A percentile compares a stretch with the other conserved stretches of the same genome.
Conservation (phyloP, 1,284 basidiomycete genomes). For the Ustilago loliicola region DNA sequence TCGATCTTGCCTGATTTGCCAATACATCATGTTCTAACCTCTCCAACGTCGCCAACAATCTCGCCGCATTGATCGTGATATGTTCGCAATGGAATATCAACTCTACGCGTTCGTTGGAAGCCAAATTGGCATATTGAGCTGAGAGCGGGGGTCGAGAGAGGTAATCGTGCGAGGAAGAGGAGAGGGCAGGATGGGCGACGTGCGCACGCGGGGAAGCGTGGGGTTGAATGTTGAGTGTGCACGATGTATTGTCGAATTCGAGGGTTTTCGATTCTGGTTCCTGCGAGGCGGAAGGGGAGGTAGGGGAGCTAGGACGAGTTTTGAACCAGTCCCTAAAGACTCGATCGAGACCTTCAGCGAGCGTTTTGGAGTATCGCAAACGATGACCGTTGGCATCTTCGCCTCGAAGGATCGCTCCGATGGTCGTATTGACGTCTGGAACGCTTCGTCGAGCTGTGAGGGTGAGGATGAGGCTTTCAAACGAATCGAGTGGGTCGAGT, state of each 20-base stretch:
- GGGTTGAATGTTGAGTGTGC: slow-evolving; percentile 53
- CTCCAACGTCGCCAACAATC: slow-evolving; percentile 47
- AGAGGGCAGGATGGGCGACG: slow-evolving; percentile 46
- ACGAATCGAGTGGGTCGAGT: slow-evolving; percentile 61
- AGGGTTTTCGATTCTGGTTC: slow-evolving; percentile 26
- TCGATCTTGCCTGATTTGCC: slow-evolving; percentile 25
- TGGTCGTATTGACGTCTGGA: slow-evolving; percentile 20
- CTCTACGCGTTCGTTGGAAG: slow-evolving; percentile 39
- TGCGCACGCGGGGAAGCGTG: slow-evolving; percentile 34
- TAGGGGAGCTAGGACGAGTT: neutral
- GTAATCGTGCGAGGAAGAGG: slow-evolving; percentile 49
- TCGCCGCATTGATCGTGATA: slow-evolving; percentile 47
- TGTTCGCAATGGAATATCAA: slow-evolving; percentile 54
- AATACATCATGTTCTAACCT: slow-evolving; percentile 51
- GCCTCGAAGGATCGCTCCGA: slow-evolving; percentile 30
- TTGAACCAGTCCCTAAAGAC: slow-evolving; percentile 61
- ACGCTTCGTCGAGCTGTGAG: slow-evolving; percentile 37
- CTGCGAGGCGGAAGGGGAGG: neutral
- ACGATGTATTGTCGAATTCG: slow-evolving; percentile 57
- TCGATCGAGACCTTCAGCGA: slow-evolving; percentile 59
- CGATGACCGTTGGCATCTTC: slow-evolving; percentile 25
- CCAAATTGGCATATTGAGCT: slow-evolving; percentile 29
- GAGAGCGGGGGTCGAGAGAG: slow-evolving; percentile 45
- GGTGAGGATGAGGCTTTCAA: slow-evolving; percentile 57
- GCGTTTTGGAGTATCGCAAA: slow-evolving; percentile 48